Conservation (phyloP, 2,329 filamentous ascomycete genomes). For the Fusarium cicatricum region DNA sequence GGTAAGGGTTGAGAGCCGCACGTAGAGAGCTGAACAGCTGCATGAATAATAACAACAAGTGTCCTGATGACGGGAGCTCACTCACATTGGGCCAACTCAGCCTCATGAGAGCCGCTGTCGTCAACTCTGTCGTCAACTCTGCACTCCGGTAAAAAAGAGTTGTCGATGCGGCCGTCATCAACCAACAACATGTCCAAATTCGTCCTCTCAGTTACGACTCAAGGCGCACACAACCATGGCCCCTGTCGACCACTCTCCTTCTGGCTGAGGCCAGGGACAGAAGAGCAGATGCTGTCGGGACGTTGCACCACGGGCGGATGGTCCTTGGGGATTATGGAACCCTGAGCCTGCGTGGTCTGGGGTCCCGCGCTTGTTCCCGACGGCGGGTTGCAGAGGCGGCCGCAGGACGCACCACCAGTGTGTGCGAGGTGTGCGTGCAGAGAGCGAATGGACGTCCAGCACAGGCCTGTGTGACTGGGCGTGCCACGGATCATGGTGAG, state of each 20-base stretch:
- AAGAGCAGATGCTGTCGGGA: conserved; percentile 24
- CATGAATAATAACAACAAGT: conserved; percentile 1
- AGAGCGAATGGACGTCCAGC: conserved; percentile 5
- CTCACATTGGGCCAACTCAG: conserved; percentile 11
- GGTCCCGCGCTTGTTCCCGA: conserved; percentile 49
- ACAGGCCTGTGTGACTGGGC: neutral
- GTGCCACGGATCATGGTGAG: conserved; percentile 1
- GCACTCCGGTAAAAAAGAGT: neutral
- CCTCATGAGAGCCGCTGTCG: conserved; percentile 19
- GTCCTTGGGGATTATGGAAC: conserved; percentile 26
- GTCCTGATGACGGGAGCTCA: too few relatives aligned
- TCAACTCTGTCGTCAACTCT: conserved; percentile 17
- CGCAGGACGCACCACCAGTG: conserved; percentile 49
- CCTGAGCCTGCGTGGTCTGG: conserved; percentile 39
- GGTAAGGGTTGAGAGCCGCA: conserved; percentile 1
- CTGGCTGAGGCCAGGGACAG: conserved; percentile 20
- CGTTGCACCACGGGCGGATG: conserved; percentile 26
- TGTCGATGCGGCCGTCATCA: neutral
- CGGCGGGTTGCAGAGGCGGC: conserved; percentile 50
- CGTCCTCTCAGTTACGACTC: neutral
- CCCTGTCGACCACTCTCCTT: conserved; percentile 2
- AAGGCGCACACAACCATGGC: conserved; percentile 18
- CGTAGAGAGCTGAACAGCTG: conserved; percentile 9
- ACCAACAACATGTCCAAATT: neutral
- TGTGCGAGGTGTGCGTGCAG: conserved; percentile 30